A percentile compares a stretch with the other conserved stretches of the same genome.
Evolutionary conservation across 1,139 yeast genomes (phyloP).

Genomic region (Geotrichum phurueaensis): DNA sequence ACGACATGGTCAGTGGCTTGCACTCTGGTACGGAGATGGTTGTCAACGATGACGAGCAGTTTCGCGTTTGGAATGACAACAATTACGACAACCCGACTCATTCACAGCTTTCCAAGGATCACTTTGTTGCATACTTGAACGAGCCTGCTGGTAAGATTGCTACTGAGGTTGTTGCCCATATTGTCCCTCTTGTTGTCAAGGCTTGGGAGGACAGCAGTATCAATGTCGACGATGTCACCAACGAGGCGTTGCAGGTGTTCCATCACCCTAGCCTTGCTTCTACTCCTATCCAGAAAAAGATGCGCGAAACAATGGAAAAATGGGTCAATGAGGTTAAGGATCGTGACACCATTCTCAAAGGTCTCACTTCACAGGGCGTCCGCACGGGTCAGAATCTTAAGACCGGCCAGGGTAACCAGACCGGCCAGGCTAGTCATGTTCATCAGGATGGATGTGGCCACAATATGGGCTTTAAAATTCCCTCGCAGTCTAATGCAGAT

Average conservation of each 20-base stretch:
- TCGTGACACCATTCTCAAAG: conserved; percentile 17
- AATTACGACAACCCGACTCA: conserved; percentile 26
- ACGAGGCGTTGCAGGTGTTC: conserved; percentile 23
- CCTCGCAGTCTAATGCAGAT: neutral
- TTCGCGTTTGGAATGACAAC: conserved; percentile 26
- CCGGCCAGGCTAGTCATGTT: conserved; percentile 1
- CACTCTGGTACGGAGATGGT: conserved; percentile 24
- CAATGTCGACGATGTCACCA: conserved; percentile 17
- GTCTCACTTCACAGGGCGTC: conserved; percentile 25
- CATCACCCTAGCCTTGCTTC: conserved; percentile 25
- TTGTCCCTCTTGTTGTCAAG: conserved; percentile 43
- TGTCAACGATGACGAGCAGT: conserved; percentile 27
- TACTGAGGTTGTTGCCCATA: conserved; percentile 45
- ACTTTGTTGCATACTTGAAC: conserved; percentile 27
- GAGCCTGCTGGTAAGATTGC: conserved; percentile 47
- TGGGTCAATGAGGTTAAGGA: conserved; percentile 22
- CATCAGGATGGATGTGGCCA: conserved; percentile 16
- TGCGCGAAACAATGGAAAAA: conserved; percentile 21
- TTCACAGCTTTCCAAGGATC: conserved; percentile 28
- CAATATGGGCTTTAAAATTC: conserved; percentile 14
- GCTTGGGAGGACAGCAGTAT: conserved; percentile 25
- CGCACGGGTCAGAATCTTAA: conserved; percentile 20
- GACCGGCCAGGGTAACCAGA: conserved; percentile 1
- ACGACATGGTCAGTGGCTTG: conserved; percentile 21
- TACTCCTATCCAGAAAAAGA: conserved; percentile 22